These are phyloP conservation scores for Chlorella sp. DNA, from an alignment of 139 green algal species.

Conservation along the genomic window DNA sequence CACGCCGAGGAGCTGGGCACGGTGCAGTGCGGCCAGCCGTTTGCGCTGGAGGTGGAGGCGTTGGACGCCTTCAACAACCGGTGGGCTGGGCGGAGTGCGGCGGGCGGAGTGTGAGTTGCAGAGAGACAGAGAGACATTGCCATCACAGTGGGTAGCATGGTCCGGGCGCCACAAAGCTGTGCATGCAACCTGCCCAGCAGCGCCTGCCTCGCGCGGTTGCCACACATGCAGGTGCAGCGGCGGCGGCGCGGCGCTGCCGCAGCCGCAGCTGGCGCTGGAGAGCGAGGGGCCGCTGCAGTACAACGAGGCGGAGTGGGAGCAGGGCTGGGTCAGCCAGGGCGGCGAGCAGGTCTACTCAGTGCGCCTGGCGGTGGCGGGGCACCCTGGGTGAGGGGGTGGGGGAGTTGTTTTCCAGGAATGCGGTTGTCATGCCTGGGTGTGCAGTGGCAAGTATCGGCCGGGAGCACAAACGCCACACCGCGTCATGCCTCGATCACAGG, in stretches of 20 bases:
- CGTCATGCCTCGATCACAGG: too few species aligned
- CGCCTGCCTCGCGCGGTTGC: not conserved
- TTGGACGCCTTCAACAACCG: conserved; percentile 64
- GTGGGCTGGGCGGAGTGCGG: conserved; percentile 14
- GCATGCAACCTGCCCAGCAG: not conserved
- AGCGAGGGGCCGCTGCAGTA: conserved; percentile 42
- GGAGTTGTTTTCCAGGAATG: too few species aligned
- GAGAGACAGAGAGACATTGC: not conserved
- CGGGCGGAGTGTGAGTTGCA: not conserved
- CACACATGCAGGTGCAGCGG: not conserved
- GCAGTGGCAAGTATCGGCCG: too few species aligned
- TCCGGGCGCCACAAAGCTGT: not conserved
- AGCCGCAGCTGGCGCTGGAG: conserved; percentile 39
- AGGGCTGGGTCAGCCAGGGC: conserved; percentile 43
- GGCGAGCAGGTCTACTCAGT: conserved; percentile 52
- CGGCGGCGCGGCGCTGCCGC: conserved; percentile 22
- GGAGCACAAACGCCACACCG: too few species aligned
- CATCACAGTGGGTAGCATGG: not conserved
- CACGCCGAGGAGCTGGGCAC: conserved; percentile 33
- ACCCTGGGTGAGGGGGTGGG: conserved; percentile 1
- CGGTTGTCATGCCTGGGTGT: too few species aligned
- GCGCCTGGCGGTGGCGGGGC: conserved; percentile 42
- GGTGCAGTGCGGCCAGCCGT: conserved; percentile 56
- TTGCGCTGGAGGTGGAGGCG: conserved; percentile 65
- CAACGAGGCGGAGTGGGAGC: conserved; percentile 44